Evolutionary conservation across 2,329 filamentous ascomycete genomes (phyloP).

Genomic region (Diatrype stigma): DNA sequence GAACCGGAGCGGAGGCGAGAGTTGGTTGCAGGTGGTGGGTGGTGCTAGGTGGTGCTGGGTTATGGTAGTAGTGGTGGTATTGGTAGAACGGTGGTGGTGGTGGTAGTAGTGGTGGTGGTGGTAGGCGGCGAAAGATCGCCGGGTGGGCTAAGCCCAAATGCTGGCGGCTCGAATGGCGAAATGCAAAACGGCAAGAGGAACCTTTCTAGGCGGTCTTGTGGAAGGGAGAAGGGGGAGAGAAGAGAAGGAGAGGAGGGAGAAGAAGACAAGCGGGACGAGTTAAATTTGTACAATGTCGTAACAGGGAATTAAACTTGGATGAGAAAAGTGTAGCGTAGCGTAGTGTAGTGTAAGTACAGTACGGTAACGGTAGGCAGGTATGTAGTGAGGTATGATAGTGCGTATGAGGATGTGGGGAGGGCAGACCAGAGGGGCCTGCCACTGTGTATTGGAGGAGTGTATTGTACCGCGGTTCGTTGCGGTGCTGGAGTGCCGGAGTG

Average conservation of each 20-base stretch:
- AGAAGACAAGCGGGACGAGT: not conserved
- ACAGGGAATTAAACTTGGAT: not conserved
- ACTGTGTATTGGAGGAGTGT: not conserved
- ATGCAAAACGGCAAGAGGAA: constrained; percentile 23
- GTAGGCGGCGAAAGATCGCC: constrained; percentile 28
- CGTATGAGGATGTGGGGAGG: not conserved
- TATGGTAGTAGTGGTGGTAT: constrained; percentile 7
- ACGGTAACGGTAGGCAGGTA: not conserved
- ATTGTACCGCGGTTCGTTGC: not conserved
- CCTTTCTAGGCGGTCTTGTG: not conserved
- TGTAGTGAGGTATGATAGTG: not conserved
- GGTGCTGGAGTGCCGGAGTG: not conserved
- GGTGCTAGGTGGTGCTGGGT: constrained; percentile 1
- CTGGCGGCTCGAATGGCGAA: constrained; percentile 23
- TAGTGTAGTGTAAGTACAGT: not conserved
- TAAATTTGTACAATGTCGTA: not conserved
- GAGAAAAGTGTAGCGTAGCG: not conserved
- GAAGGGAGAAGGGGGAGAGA: not conserved
- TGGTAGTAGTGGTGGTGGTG: constrained; percentile 7
- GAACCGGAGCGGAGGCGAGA: not conserved
- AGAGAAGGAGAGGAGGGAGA: not conserved
- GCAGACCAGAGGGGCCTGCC: not conserved
- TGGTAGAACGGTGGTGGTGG: constrained; percentile 8
- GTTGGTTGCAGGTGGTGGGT: not conserved
- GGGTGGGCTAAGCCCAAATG: constrained; percentile 30